Base-by-base conservation (phyloP, 345 rosid genomes). In the Draba incana region DNA sequence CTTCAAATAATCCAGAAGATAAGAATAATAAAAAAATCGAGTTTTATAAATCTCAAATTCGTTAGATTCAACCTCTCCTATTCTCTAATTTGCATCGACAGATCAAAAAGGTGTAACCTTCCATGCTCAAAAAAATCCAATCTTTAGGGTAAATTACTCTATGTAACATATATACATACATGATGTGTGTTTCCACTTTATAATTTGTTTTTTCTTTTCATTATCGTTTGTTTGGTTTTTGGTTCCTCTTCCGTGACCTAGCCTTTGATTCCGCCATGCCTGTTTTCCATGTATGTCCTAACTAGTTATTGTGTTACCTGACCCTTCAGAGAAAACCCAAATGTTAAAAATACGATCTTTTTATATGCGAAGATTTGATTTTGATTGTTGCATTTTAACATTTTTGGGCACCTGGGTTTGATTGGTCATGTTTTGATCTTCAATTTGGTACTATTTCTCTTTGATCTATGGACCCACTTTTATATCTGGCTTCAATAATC, bases 261-360 rank as follows among this genome's bases (percentile, higher is more conserved):
- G 55, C 75, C 70, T 56, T 74, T 69, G 75, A 62, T 75, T 75
- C 79, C 70, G 75, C 79, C 79, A 75, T 75, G 75, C n/a, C 50
- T 75, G 78, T 62, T 68, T 35, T 68, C 39, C 63, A 74, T 75
- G 74, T 62, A 25, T 67, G 31, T 74, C 69, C 73, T 67, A 68
- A 74, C 77, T 66, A 66, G 57, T 74, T 68, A 54, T 74, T 68
- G 78, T 75, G 79, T 75, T 56, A 75, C 79, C 57, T 75, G 75
- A 75, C 75, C 78, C 30, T 59, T 42, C 30, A 42, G 39, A 27
- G 13, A 54, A 43, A 28, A 14, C 41, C 14, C 35, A 61, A 35
- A 13, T 33, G 10, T 68, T 43, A 54, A 73, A 66, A 31, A 10
- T 73, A 50, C 51, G 33, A 73, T 58, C 66, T 67, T 66, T 31